Percentiles rank a stretch among this genome's conserved stretches.
Evolutionary conservation across 495 filamentous ascomycete genomes (phyloP).

Genomic region (Podospora pseudoanserina): DNA sequence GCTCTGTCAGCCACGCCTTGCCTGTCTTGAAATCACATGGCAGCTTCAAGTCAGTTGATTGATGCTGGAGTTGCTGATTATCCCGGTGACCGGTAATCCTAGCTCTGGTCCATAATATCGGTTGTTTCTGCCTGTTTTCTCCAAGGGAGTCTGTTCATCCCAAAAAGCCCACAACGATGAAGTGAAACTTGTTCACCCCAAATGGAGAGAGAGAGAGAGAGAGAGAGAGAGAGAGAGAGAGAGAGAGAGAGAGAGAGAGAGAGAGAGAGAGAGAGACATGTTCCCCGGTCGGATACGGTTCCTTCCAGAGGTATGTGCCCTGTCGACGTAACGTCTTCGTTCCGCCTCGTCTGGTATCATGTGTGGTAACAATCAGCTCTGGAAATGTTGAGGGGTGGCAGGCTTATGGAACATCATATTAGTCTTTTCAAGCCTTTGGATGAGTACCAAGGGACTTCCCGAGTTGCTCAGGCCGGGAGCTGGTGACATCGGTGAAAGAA

Average conservation of each 20-base stretch:
- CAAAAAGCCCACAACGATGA: not conserved
- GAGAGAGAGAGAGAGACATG: not conserved
- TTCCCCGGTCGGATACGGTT: slow-evolving; percentile 1
- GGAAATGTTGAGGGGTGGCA: not conserved
- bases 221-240: not conserved
- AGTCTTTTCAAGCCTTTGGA: slow-evolving; percentile 18
- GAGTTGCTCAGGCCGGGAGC: not conserved
- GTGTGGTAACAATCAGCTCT: not conserved
- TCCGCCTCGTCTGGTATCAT: slow-evolving; percentile 7
- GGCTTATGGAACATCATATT: not conserved
- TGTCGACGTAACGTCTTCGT: slow-evolving; percentile 12
- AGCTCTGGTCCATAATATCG: not conserved
- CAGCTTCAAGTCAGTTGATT: not conserved
- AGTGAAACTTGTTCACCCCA: not conserved
- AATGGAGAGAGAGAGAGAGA: not conserved
- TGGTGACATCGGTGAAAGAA: not conserved
- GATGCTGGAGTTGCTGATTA: not conserved
- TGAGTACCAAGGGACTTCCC: slow-evolving; percentile 14
- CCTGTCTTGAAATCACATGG: not conserved
- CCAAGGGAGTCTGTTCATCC: not conserved
- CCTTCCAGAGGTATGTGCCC: not conserved
- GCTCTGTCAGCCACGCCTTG: not conserved
- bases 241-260: not conserved
- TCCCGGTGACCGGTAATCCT: not conserved
- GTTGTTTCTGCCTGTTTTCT: not conserved